Evolutionary conservation across 2,329 filamentous ascomycete species (phyloP).

Genomic region (Xylariaceae sp.): DNA sequence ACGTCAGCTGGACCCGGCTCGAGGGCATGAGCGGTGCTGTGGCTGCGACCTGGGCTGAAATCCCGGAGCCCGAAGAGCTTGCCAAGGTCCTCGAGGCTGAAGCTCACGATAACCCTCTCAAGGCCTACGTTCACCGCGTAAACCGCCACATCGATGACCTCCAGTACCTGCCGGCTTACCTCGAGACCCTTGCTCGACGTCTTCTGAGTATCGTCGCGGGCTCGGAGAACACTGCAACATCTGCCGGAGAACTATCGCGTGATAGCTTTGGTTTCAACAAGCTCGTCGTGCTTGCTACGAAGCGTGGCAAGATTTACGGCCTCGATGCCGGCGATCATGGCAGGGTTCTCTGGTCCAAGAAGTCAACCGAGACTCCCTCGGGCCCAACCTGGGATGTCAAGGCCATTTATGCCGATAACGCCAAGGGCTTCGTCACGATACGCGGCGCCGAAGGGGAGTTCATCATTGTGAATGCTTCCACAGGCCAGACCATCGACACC

Average conservation of each 20-base stretch:
- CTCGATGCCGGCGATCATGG: conserved; percentile 74
- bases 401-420: conserved; percentile 61
- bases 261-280: conserved; percentile 89
- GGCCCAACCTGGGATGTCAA: conserved; percentile 62
- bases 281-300: conserved; percentile 74
- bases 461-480: conserved; percentile 50
- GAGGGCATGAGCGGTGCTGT: conserved; percentile 80
- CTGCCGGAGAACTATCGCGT: conserved; percentile 48
- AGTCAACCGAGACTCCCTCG: conserved; percentile 54
- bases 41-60: conserved; percentile 75
- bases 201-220: conserved; percentile 63
- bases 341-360: conserved; percentile 69
- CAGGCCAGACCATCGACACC: conserved; percentile 48
- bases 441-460: conserved; percentile 60
- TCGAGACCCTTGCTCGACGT: conserved; percentile 64
- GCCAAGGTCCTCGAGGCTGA: conserved; percentile 81
- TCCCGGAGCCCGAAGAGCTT: conserved; percentile 68
- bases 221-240: conserved; percentile 41
- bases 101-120: conserved; percentile 72
- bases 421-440: conserved; percentile 52
- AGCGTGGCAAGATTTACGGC: conserved; percentile 73
- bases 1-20: conserved; percentile 71
- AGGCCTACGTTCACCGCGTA: conserved; percentile 85
- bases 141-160: conserved; percentile 78
- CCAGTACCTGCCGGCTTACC: conserved; percentile 68